These are phyloP conservation scores for Mercurialis annua DNA, from an alignment of 345 rosid species.

Conservation along the genomic window DNA sequence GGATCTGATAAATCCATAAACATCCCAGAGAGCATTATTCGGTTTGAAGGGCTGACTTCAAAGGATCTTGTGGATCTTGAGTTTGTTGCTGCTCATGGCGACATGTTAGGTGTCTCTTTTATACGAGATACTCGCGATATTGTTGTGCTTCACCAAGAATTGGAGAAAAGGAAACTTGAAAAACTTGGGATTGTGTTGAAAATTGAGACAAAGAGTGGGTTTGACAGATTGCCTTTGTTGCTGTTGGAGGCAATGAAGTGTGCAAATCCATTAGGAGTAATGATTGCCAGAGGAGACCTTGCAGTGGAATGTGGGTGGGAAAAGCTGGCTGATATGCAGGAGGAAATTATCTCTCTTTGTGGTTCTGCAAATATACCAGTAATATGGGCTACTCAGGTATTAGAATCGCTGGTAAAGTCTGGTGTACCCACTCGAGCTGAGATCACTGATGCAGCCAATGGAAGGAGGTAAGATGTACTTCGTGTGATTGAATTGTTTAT, in stretches of 20 bases:
- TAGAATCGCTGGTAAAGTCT: constrained; percentile 63
- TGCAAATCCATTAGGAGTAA: constrained; percentile 60
- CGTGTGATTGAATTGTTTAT: neutral
- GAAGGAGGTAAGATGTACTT: constrained; percentile 38
- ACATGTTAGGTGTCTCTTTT: constrained; percentile 66
- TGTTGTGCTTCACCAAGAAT: constrained; percentile 48
- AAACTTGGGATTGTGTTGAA: constrained; percentile 56
- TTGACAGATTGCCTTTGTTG: constrained; percentile 45
- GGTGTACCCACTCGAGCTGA: constrained; percentile 73
- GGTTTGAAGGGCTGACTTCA: constrained; percentile 58
- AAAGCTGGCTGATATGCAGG: constrained; percentile 56
- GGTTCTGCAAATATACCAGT: constrained; percentile 52
- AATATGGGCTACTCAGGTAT: constrained; percentile 70
- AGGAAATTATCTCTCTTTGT: constrained; percentile 56
- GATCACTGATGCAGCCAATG: constrained; percentile 61
- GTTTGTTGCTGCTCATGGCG: constrained; percentile 61
- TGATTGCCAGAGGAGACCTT: constrained; percentile 78
- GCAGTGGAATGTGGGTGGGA: constrained; percentile 87
- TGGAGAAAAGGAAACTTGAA: constrained; percentile 43
- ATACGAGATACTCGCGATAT: constrained; percentile 52
- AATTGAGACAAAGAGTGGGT: constrained; percentile 62
- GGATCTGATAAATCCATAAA: constrained; percentile 70
- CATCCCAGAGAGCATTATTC: constrained; percentile 57
- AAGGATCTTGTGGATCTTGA: constrained; percentile 68
- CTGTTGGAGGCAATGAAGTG: constrained; percentile 64